Evolutionary conservation across 176 grass and related monocot genomes (phyloP).

Genomic region (Carex myosuroides): DNA sequence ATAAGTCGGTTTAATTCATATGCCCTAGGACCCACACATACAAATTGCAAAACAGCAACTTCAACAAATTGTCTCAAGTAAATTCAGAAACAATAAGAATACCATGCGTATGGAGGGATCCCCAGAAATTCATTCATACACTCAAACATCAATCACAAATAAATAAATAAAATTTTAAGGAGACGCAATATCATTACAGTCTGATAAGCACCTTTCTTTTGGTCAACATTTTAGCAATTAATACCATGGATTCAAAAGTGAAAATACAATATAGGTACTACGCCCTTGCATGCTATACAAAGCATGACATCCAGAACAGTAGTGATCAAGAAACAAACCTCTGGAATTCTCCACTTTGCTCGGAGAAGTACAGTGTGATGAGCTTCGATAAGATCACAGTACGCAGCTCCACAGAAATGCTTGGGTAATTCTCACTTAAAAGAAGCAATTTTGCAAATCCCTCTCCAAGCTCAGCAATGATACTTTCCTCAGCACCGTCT

Average conservation of each 20-base stretch:
- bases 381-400: constrained; percentile 59
- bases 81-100: neutral
- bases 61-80: neutral
- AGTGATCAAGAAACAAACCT: constrained; percentile 45
- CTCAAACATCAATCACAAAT: no score
- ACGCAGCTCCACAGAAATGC: constrained; percentile 49
- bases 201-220: neutral
- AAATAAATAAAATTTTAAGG: no score
- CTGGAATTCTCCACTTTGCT: constrained; percentile 58
- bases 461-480: constrained; percentile 61
- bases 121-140: neutral
- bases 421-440: constrained; percentile 59
- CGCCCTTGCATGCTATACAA: neutral
- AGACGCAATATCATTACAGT: neutral
- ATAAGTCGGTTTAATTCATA: neutral
- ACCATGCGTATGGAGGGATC: neutral
- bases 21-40: neutral
- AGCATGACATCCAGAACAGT: neutral
- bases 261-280: neutral
- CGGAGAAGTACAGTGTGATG: constrained; percentile 61
- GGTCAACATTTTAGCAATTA: constrained; percentile 3
- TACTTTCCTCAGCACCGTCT: constrained; percentile 64
- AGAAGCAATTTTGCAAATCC: constrained; percentile 95
- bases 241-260: neutral
- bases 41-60: neutral